Evolutionary conservation across 1,139 yeast genomes (phyloP).

Genomic region (Pichia kudriavzevii): DNA sequence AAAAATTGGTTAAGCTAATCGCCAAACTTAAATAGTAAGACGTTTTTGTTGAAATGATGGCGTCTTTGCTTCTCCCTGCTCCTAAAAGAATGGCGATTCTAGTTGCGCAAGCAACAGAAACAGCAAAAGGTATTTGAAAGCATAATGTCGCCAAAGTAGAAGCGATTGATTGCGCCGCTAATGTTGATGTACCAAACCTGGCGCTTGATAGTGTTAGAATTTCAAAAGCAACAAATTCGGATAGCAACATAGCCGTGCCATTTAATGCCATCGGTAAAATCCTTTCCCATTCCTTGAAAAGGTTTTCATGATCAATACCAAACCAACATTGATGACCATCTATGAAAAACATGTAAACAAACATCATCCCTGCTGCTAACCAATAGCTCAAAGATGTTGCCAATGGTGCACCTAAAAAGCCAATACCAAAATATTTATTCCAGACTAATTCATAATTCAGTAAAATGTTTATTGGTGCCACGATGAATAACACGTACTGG

Average conservation of each 20-base stretch:
- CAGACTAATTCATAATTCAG: conserved; percentile 33
- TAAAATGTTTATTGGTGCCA: conserved; percentile 33
- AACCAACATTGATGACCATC: conserved; percentile 30
- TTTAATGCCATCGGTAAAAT: conserved; percentile 30
- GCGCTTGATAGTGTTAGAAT: conserved; percentile 35
- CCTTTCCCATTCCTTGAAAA: conserved; percentile 25
- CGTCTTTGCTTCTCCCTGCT: conserved; percentile 24
- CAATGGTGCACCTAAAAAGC: conserved; percentile 37
- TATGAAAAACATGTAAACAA: conserved; percentile 26
- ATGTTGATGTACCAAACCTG: conserved; percentile 33
- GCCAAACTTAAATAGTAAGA: conserved; percentile 25
- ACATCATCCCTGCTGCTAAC: conserved; percentile 29
- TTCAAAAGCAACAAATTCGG: conserved; percentile 39
- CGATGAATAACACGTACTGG: conserved; percentile 32
- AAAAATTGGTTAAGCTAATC: conserved; percentile 25
- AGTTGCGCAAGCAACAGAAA: conserved; percentile 35
- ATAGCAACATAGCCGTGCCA: conserved; percentile 37
- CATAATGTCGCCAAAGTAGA: conserved; percentile 34
- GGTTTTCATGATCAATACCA: conserved; percentile 23
- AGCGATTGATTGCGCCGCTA: conserved; percentile 38
- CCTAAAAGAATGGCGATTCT: conserved; percentile 36
- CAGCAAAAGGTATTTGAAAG: conserved; percentile 37
- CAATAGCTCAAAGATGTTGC: conserved; percentile 34
- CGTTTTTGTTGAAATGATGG: conserved; percentile 28
- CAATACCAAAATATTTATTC: conserved; percentile 29